Conservation (phyloP, 2,329 filamentous ascomycete genomes). For the Botrytis medusae region DNA sequence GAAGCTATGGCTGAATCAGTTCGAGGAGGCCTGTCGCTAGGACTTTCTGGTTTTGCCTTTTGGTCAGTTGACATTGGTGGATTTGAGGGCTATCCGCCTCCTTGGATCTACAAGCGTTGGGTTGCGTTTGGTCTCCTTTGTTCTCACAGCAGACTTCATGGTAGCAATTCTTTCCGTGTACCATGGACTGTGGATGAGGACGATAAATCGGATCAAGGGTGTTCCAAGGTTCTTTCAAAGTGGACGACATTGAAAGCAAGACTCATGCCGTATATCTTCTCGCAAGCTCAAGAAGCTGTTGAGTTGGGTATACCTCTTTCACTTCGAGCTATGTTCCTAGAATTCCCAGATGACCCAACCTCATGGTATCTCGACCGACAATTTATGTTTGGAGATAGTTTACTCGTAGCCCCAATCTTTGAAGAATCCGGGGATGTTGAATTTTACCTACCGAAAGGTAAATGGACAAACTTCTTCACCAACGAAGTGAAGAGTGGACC, state of each 20-base stretch:
- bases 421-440: conserved; percentile 54
- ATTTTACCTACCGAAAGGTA: conserved; percentile 55
- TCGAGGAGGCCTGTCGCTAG: conserved; percentile 56
- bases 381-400: conserved; percentile 59
- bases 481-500: conserved; percentile 44
- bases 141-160: conserved; percentile 59
- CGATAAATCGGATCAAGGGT: conserved; percentile 49
- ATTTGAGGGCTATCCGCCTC: conserved; percentile 59
- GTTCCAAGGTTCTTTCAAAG: conserved; percentile 50
- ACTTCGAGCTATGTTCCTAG: conserved; percentile 59
- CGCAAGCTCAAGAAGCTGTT: conserved; percentile 51
- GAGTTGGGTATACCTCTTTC: conserved; percentile 51
- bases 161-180: conserved; percentile 60
- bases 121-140: conserved; percentile 63
- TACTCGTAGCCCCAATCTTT: conserved; percentile 60
- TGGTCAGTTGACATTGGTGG: conserved; percentile 64
- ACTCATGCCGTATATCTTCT: conserved; percentile 58
- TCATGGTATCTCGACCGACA: conserved; percentile 58
- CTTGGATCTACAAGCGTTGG: conserved; percentile 63
- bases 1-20: conserved; percentile 63
- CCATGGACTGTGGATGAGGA: conserved; percentile 62
- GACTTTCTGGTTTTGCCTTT: conserved; percentile 58
- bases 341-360: conserved; percentile 60
- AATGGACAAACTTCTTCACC: conserved; percentile 52
- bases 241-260: conserved; percentile 49